Base-by-base conservation (phyloP, 2,329 filamentous ascomycete species). In the Neopestalotiopsis clavispora region DNA sequence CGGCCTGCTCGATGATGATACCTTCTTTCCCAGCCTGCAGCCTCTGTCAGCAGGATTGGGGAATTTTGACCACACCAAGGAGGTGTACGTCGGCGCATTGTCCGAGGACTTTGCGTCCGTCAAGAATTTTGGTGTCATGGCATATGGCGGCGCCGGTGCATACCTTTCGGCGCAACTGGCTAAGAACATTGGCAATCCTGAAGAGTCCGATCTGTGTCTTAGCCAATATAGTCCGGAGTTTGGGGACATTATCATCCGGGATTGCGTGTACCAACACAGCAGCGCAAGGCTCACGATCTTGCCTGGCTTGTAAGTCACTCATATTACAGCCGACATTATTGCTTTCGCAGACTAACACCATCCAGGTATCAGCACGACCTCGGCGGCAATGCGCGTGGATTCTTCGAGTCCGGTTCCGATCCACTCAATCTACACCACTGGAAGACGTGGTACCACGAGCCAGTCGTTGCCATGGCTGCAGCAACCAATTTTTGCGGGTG, bases 391-490 rank as follows among this genome's bases (percentile, higher is more conserved):
- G 76, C 84, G 30, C 84, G 85, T 1, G 89, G 89, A 0, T 89
- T 90, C 74, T 91, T 89, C 75, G 89, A 91, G 77, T 84, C 85
- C 2, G 86, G 86, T 0, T 77, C 83, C 32, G 78, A 80, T 17
- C 85, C 87, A 0, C 77, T 90, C 10, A 89, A 84, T 62, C 79
- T 91, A 6, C 89, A 91, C 74, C 89, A 91, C 79, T 90, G 87
- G 87, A 90, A 89, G 75, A 86, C 83, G 10, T 90, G 60, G 60
- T 59, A 59, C 30, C 73, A 81, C 9, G 81, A 80, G 28, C 84
- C 84, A 61, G 80, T 89, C 49, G 81, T 83, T 61, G 80, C 83
- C 68, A 85, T 89, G 79, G 82, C 85, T 45, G 77, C 80, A 52
- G 79, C 87, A 13, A 78, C 82, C 6, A 75, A 83, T 9, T 75